A percentile compares a stretch with the other conserved stretches of the same genome.
These are phyloP conservation scores for Prunus yedoensis DNA, from an alignment of 331 rosid species.

Conservation along the genomic window DNA sequence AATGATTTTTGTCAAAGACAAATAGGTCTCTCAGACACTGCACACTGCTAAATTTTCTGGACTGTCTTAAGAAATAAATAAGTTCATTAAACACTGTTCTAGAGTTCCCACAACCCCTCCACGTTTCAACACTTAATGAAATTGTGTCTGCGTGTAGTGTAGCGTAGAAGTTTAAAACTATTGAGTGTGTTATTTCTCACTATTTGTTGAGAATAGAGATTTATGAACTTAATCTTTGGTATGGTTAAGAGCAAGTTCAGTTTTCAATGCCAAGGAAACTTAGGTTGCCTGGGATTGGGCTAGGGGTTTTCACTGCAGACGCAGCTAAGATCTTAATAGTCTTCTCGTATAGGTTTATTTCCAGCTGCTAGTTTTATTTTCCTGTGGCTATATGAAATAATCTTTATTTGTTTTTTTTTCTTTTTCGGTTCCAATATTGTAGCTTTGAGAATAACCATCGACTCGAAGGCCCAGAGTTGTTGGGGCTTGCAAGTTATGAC, in stretches of 20 bases:
- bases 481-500: slow-evolving; percentile 92
- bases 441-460: slow-evolving; percentile 93
- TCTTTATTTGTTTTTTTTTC: slow-evolving; percentile 13
- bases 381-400: slow-evolving; percentile 19
- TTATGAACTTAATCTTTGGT: not conserved
- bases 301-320: not conserved
- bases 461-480: slow-evolving; percentile 93
- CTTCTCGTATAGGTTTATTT: slow-evolving; percentile 3
- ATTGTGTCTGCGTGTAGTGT: not conserved
- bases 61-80: not conserved
- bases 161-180: not conserved
- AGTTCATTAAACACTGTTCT: not conserved
- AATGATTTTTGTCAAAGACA: not conserved
- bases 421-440: slow-evolving; percentile 29
- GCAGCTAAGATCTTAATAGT: no score
- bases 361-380: not conserved
- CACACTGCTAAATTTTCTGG: not conserved
- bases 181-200: not conserved
- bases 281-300: not conserved
- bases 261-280: not conserved
- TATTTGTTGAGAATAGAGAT: not conserved
- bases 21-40: not conserved
- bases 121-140: not conserved
- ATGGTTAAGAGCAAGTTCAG: not conserved
- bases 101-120: not conserved